These are phyloP conservation scores for Macrophomina tecta DNA, from an alignment of 2,329 filamentous ascomycete species.

Conservation along the genomic window DNA sequence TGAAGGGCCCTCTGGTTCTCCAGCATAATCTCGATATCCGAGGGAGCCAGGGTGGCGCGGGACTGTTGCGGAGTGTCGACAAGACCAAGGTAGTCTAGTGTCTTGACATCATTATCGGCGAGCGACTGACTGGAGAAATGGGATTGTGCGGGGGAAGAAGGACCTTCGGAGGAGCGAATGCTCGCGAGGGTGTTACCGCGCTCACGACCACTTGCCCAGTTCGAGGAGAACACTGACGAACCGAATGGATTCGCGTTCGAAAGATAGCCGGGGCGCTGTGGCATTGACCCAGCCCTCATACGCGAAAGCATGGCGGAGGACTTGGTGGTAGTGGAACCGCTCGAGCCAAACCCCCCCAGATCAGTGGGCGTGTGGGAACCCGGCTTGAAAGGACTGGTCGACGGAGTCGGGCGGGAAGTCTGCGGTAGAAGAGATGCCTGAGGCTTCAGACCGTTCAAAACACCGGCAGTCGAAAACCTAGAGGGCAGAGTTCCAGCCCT, in stretches of 20 bases:
- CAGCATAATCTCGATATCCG: slow-evolving; percentile 58
- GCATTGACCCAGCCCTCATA: slow-evolving; percentile 91
- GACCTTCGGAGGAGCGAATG: slow-evolving; percentile 84
- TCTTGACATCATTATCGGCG: slow-evolving; percentile 87
- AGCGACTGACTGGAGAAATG: slow-evolving; percentile 84
- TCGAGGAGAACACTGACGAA: slow-evolving; percentile 84
- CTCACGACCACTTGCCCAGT: slow-evolving; percentile 81
- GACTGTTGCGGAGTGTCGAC: slow-evolving; percentile 89
- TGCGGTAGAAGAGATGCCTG: slow-evolving; percentile 68
- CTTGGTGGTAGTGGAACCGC: slow-evolving; percentile 57
- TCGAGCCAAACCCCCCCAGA: slow-evolving; percentile 35
- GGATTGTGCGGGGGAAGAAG: slow-evolving; percentile 86
- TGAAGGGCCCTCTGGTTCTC: slow-evolving; percentile 60
- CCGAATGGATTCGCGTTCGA: slow-evolving; percentile 72
- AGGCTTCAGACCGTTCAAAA: slow-evolving; percentile 64
- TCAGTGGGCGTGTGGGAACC: slow-evolving; percentile 51
- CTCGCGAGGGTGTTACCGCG: slow-evolving; percentile 88
- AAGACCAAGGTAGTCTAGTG: slow-evolving; percentile 92
- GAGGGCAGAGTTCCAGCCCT: slow-evolving; percentile 96
- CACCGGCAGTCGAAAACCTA: slow-evolving; percentile 80
- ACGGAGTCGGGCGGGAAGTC: slow-evolving; percentile 82
- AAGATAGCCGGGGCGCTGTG: slow-evolving; percentile 76
- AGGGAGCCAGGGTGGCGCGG: slow-evolving; percentile 72
- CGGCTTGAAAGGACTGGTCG: slow-evolving; percentile 87
- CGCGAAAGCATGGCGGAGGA: slow-evolving; percentile 74